Base-by-base conservation (phyloP, 2,329 filamentous ascomycete genomes). In the Stemphylium beticola region DNA sequence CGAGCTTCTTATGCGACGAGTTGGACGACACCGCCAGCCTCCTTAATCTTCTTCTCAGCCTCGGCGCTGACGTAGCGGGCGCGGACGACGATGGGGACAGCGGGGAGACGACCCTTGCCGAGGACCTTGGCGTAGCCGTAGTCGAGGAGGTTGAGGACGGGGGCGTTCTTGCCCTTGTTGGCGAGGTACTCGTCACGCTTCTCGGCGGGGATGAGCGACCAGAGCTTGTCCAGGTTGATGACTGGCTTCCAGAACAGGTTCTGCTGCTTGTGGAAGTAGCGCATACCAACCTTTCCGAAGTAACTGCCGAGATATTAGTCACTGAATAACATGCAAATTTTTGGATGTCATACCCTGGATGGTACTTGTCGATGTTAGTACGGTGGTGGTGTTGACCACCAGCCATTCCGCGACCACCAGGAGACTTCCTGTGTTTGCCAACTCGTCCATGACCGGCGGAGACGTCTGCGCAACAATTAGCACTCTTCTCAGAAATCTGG, bases 61-160 rank as follows among this genome's bases (percentile, higher is more conserved):
- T 96, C 88, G 79, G 90, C 90, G 86, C 88, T 92, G 82, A 99
- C 91, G 85, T 92, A 98, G 79, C 95, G 86, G 72, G 95, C 93
- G 78, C 91, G 91, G 69, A 99, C 93, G 75, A 99, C 91, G 74
- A 99, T 81, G 70, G 95, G 95, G 75, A 98, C 87, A 77, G 93
- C 85, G 76, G 95, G 93, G 75, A 98, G 85, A 77, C 93, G 89
- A 81, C 95, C 95, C 88, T 99, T 99, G 80, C 95, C 96, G 78
- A 99, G 90, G 70, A 99, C 88, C 86, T 99, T 99, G 78, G 92
- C 91, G 88, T 98, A 99, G 73, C 96, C 95, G 81, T 96, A 89
- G 74, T 92, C 86, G 66, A 98, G 89, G 80, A 99, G 91, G 84
- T 99, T 93, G 84, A 99, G 88, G 77, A 99, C 95, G 78, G 95